Evolutionary conservation across 208 protist species (phyloP).

Genomic region (Crithidia thermophila): DNA sequence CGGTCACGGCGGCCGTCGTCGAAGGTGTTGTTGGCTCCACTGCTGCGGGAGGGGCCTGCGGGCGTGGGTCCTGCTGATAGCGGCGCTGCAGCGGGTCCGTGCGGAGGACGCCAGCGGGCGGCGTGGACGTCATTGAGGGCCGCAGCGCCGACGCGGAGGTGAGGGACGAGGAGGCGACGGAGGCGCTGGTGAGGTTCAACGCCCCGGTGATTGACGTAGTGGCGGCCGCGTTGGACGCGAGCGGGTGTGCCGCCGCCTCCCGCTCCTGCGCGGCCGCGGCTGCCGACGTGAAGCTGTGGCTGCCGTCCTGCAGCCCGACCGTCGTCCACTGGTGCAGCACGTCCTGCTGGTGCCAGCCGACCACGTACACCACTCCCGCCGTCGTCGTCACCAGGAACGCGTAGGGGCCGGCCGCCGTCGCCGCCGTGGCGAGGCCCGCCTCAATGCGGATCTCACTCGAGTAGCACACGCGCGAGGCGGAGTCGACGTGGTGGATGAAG

Average conservation of each 20-base stretch:
- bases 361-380: constrained; percentile 57
- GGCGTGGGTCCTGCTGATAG: constrained; percentile 1
- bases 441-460: constrained; percentile 39
- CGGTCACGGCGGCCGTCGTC: not conserved
- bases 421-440: constrained; percentile 40
- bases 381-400: constrained; percentile 70
- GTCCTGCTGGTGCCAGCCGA: constrained; percentile 56
- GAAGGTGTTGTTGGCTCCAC: not conserved
- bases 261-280: not conserved
- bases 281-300: constrained; percentile 22
- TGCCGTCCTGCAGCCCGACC: constrained; percentile 24
- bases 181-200: not conserved
- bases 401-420: constrained; percentile 43
- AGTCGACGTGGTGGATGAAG: constrained; percentile 31
- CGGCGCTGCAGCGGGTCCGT: constrained; percentile 28
- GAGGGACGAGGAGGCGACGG: constrained; percentile 1
- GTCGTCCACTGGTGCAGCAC: constrained; percentile 62
- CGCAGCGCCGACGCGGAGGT: not conserved
- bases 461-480: constrained; percentile 47
- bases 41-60: not conserved
- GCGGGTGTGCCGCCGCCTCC: not conserved
- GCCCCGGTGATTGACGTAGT: not conserved
- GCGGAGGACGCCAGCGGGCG: not conserved
- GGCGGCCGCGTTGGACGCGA: no score
- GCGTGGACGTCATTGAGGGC: not conserved